Evolutionary conservation across 2,329 filamentous ascomycete species (phyloP).

Genomic region (Alternaria brassicicola): DNA sequence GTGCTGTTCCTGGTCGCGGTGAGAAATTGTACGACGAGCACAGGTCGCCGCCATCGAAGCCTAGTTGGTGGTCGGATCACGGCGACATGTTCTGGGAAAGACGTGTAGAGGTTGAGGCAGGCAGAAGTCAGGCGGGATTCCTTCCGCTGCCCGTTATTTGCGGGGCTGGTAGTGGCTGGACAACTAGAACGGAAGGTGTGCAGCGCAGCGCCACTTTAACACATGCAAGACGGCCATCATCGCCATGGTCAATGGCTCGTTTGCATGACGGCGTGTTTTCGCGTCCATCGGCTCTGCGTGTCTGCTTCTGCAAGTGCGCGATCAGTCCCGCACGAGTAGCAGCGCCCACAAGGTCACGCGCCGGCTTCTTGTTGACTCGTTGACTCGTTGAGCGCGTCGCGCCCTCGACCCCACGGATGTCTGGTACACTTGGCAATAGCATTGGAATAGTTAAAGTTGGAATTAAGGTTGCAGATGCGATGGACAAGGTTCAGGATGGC

Average conservation of each 20-base stretch:
- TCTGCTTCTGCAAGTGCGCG: not conserved
- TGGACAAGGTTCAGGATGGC: not conserved
- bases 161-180: slow-evolving; percentile 18
- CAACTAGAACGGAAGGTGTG: slow-evolving; percentile 14
- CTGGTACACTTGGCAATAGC: not conserved
- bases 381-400: not conserved
- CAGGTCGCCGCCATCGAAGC: slow-evolving; percentile 14
- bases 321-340: not conserved
- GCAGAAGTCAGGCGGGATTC: slow-evolving; percentile 16
- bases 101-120: slow-evolving; percentile 8
- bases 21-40: slow-evolving; percentile 8
- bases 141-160: slow-evolving; percentile 20
- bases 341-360: not conserved
- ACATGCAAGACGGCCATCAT: slow-evolving; percentile 2
- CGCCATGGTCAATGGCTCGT: not conserved
- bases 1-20: slow-evolving; percentile 3
- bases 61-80: slow-evolving; percentile 8
- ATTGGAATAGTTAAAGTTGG: not conserved
- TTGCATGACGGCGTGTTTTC: not conserved
- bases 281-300: not conserved
- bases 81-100: slow-evolving; percentile 9
- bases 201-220: slow-evolving; percentile 6
- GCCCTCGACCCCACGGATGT: not conserved
- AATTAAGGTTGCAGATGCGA: slow-evolving; percentile 8
- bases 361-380: not conserved